Percentiles rank a stretch among this genome's conserved stretches.
phyloP scores from a whole-genome alignment of 208 protist species.

The Leishmania turanica region DNA sequence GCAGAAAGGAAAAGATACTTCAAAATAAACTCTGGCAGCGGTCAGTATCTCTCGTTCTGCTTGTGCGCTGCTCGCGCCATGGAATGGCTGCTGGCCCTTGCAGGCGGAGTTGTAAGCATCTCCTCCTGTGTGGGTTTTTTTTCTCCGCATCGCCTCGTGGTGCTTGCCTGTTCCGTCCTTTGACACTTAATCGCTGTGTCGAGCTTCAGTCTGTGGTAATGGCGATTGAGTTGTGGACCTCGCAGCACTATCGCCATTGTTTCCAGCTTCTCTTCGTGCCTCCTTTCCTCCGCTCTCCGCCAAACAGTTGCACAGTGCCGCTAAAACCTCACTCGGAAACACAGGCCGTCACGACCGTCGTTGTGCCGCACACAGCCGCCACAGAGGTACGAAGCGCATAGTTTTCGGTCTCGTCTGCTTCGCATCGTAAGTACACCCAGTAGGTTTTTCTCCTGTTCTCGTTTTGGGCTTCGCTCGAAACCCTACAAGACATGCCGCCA shows the following conservation, averaged over 20 bases:
- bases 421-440: not conserved
- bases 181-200: not conserved
- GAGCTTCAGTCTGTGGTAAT: not conserved
- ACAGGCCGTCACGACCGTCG: not conserved
- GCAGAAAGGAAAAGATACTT: not conserved
- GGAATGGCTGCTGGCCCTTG: not conserved
- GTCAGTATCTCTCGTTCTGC: not conserved
- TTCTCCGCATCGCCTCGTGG: too few species aligned
- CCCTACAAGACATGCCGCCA: conserved; percentile 41
- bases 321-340: not conserved
- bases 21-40: not conserved
- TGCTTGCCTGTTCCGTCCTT: not conserved
- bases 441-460: not conserved
- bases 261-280: not conserved
- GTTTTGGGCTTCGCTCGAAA: not conserved
- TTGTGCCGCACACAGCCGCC: not conserved
- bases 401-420: not conserved
- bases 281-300: not conserved
- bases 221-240: not conserved
- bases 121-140: not conserved
- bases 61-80: not conserved
- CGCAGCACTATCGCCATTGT: not conserved
- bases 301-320: not conserved
- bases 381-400: not conserved
- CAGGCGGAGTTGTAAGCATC: not conserved